A percentile compares a stretch with the other conserved stretches of the same genome.
Evolutionary conservation across 768 basidiomycete species (phyloP).

Genomic region (Albatrellus ellisii): DNA sequence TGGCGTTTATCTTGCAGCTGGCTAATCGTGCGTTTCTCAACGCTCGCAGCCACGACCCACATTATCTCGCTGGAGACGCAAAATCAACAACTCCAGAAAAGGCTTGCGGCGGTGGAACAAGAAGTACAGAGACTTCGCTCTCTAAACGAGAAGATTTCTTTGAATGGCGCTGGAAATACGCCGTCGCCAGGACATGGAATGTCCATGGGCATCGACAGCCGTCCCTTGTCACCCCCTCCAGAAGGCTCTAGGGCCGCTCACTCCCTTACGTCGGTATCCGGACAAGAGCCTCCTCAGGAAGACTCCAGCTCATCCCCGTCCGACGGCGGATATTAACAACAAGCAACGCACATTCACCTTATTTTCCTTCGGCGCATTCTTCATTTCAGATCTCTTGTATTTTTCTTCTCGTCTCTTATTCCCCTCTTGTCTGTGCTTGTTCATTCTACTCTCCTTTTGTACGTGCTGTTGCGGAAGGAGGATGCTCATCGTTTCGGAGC

Average conservation of each 20-base stretch:
- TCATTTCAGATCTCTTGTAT: slow-evolving; percentile 16
- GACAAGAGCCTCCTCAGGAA: slow-evolving; percentile 50
- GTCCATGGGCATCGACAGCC: slow-evolving; percentile 28
- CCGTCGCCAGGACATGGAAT: slow-evolving; percentile 39
- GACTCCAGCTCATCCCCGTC: slow-evolving; percentile 35
- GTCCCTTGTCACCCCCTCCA: slow-evolving; percentile 54
- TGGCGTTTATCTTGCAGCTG: slow-evolving; percentile 2
- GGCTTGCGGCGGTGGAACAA: slow-evolving; percentile 49
- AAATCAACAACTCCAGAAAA: slow-evolving; percentile 58
- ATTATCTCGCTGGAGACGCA: slow-evolving; percentile 60
- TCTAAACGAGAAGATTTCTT: slow-evolving; percentile 76
- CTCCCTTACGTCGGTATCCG: slow-evolving; percentile 36
- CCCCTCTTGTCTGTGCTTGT: slow-evolving; percentile 18
- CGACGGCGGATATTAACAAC: slow-evolving; percentile 21
- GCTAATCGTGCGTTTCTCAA: slow-evolving; percentile 1
- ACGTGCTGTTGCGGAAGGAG: slow-evolving; percentile 9
- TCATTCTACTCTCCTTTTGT: slow-evolving; percentile 2
- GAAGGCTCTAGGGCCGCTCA: slow-evolving; percentile 34
- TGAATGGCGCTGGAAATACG: slow-evolving; percentile 41
- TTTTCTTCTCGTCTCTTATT: slow-evolving; percentile 21
- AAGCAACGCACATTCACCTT: slow-evolving; percentile 11
- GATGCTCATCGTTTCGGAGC: slow-evolving; percentile 8
- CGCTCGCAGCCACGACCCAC: slow-evolving; percentile 55
- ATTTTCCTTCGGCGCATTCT: slow-evolving; percentile 13
- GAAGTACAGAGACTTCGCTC: slow-evolving; percentile 60